phyloP scores from a whole-genome alignment of 164 flowering plant species.

The Paratinospora sagittata region DNA sequence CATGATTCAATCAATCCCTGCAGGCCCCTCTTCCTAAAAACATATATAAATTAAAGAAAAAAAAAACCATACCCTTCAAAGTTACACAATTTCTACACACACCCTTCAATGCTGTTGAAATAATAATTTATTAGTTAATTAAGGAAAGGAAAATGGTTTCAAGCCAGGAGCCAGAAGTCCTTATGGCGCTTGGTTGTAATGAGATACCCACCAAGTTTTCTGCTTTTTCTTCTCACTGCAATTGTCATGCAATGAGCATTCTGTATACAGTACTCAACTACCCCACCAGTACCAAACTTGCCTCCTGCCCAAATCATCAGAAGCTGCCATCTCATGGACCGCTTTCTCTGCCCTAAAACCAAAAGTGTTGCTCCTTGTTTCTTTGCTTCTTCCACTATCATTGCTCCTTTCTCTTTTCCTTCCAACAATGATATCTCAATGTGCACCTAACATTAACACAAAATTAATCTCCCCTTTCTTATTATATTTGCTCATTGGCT shows the following conservation, averaged over 20 bases:
- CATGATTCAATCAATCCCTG: not conserved
- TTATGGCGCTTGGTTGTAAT: constrained; percentile 69
- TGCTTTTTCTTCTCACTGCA: constrained; percentile 70
- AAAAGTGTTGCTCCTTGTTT: constrained; percentile 54
- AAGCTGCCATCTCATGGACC: constrained; percentile 58
- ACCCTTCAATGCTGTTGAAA: not conserved
- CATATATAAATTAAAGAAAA: not conserved
- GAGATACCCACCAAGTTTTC: constrained; percentile 58
- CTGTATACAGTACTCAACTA: constrained; percentile 72
- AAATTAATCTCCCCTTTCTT: not conserved
- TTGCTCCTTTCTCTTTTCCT: constrained; percentile 71
- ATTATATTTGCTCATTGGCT: too few species aligned
- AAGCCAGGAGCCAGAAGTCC: constrained; percentile 84
- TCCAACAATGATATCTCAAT: constrained; percentile 51
- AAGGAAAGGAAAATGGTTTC: constrained; percentile 4
- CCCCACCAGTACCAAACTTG: constrained; percentile 35
- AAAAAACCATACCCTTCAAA: not conserved
- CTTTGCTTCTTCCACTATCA: constrained; percentile 64
- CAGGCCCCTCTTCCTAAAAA: not conserved
- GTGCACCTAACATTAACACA: constrained; percentile 36
- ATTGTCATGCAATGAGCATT: constrained; percentile 66
- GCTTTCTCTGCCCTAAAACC: constrained; percentile 70
- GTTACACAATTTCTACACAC: not conserved
- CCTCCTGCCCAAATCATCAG: constrained; percentile 47
- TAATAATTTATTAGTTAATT: not conserved